phyloP scores from a whole-genome alignment of 2,329 filamentous ascomycete genomes.

The Alternaria sp. region DNA sequence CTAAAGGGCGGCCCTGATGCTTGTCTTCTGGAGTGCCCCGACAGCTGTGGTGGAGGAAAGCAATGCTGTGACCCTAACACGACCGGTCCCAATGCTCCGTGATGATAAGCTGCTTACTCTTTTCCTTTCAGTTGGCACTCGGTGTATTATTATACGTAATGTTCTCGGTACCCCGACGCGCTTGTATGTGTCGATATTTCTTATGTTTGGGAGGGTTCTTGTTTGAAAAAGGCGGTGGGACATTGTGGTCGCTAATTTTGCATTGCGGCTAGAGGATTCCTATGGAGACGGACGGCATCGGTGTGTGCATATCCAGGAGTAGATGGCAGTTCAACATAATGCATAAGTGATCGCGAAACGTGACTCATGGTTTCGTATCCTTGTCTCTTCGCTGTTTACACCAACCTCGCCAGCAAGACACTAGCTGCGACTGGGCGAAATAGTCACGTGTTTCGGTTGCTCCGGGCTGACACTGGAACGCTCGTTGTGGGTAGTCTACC shows the following conservation, averaged over 20 bases:
- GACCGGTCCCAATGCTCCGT: conserved; percentile 36
- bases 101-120: conserved; percentile 13
- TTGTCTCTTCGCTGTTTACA: conserved; percentile 4
- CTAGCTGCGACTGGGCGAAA: background rate
- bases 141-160: conserved; percentile 10
- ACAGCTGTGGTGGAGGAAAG: conserved; percentile 54
- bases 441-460: conserved; percentile 2
- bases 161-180: conserved; percentile 3
- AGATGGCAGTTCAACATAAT: background rate
- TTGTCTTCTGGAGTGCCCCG: conserved; percentile 56
- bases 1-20: conserved; percentile 48
- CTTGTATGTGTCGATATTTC: conserved; percentile 1
- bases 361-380: background rate
- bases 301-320: background rate
- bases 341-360: background rate
- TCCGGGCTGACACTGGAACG: conserved; percentile 2
- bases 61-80: conserved; percentile 54
- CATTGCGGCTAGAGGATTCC: background rate
- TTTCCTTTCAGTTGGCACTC: conserved; percentile 3
- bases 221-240: background rate
- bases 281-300: background rate
- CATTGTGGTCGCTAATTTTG: background rate
- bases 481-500: background rate
- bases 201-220: conserved; percentile 1
- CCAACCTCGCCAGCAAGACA: background rate